Base-by-base conservation (phyloP, 106 monocot genomes). In the Acorus calamus region DNA sequence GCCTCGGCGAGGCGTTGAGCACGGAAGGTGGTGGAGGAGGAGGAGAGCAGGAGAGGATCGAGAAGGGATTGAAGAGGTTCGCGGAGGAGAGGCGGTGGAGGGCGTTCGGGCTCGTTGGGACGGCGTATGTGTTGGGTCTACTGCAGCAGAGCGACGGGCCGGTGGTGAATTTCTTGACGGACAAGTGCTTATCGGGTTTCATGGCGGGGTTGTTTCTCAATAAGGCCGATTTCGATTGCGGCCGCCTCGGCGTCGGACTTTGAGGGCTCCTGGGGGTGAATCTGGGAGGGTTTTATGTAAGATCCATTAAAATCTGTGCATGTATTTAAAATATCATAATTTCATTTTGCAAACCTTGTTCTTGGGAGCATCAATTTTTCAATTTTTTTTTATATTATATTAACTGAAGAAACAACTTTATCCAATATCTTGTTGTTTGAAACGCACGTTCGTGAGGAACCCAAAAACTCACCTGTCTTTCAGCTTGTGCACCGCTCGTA, bases 401-500 rank as follows among this genome's bases (percentile, higher is more conserved):
- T 28, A 28, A 28, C 28, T 28, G 28, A 28, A 28, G 28, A 28
- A 28, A 28, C 28, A 28, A 28, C n/a, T 28, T 28, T 28, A 28
- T 28, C 28, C 1, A 28, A 28, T 28, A 28, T 28, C 28, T 28
- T 28, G 0, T 28, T 28, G 28, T 28, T 28, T 0, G 28, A 63
- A 81, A 72, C 52, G 84, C 76, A 68, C 81, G 76, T 72, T 87
- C 87, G 52, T 87, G 87, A 58, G 76, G 81, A 65, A 80, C 80
- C 76, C 90, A 91, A 8, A 83, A 66, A 11, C 54, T 14, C 49
- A 98, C 60, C 91, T 91, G 11, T 98, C 83, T 75, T 85, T 87
- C 81, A 98, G 57, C 56, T 85, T 98, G 63, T 98, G 96, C 65
- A 98, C 96, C n/a, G n/a, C n/a, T n/a, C n/a, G n/a, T n/a, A n/a